Percentiles rank a stretch among this genome's conserved stretches.
Evolutionary conservation across 108 stramenopile genomes (phyloP).

Genomic region (Nitzschia sp.): DNA sequence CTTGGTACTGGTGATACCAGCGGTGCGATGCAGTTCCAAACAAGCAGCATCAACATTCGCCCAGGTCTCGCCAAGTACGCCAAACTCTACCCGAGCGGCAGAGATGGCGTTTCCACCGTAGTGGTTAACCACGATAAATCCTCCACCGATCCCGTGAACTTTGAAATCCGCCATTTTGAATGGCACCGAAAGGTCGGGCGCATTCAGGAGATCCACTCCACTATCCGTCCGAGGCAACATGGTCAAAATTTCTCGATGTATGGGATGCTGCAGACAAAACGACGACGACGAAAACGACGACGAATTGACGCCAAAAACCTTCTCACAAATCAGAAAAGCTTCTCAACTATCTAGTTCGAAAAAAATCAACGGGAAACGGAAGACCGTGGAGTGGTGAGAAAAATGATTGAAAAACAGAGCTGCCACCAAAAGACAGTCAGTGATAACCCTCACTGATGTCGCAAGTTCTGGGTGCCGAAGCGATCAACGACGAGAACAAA

Average conservation of each 20-base stretch:
- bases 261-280: too few relatives aligned
- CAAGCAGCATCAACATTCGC: constrained; percentile 16
- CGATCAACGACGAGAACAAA: too few relatives aligned
- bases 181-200: constrained; percentile 22
- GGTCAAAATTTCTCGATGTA: neutral
- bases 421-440: too few relatives aligned
- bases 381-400: too few relatives aligned
- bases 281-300: too few relatives aligned
- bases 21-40: constrained; percentile 23
- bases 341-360: too few relatives aligned
- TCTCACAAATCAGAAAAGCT: too few relatives aligned
- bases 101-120: constrained; percentile 23
- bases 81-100: constrained; percentile 22
- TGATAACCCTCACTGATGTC: too few relatives aligned
- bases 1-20: constrained; percentile 20
- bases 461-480: too few relatives aligned
- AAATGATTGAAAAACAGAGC: too few relatives aligned
- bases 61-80: constrained; percentile 24
- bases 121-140: constrained; percentile 30
- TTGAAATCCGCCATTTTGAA: constrained; percentile 30
- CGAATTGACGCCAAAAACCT: too few relatives aligned
- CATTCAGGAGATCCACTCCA: constrained; percentile 20
- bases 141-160: constrained; percentile 20
- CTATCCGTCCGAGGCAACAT: constrained; percentile 26
- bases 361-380: too few relatives aligned